Percentiles rank a stretch among this genome's conserved stretches.
Conservation (phyloP, 2,329 filamentous ascomycete genomes). For the Colletotrichum magnum region DNA sequence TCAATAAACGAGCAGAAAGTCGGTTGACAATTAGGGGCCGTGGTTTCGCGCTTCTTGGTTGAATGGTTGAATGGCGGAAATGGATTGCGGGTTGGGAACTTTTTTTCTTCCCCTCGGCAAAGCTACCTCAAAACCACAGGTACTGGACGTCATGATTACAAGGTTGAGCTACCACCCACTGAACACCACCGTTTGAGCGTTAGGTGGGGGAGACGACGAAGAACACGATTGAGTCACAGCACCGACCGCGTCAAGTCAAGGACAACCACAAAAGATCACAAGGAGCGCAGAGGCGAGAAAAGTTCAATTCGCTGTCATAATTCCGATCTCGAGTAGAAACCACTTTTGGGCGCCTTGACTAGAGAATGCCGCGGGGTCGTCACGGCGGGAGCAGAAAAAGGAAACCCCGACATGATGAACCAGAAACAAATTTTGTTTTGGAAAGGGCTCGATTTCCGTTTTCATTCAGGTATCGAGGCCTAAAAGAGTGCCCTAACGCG, state of each 20-base stretch:
- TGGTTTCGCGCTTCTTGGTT: not conserved
- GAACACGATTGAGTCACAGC: too few relatives aligned
- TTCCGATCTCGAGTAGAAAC: constrained; percentile 23
- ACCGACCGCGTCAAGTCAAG: not conserved
- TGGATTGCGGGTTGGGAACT: not conserved
- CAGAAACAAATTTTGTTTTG: constrained; percentile 19
- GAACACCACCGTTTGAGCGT: not conserved
- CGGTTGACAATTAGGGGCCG: not conserved
- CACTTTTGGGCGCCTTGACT: constrained; percentile 31
- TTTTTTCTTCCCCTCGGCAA: not conserved
- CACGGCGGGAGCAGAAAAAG: constrained; percentile 7
- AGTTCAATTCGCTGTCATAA: constrained; percentile 40
- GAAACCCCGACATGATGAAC: constrained; percentile 23
- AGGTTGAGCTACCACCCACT: constrained; percentile 4
- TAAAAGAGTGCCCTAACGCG: constrained; percentile 53
- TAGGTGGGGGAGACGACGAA: not conserved
- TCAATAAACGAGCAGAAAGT: not conserved
- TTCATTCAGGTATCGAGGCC: constrained; percentile 43
- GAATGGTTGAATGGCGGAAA: not conserved
- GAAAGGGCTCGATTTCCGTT: constrained; percentile 42
- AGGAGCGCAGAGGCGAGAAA: constrained; percentile 7
- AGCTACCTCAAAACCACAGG: not conserved
- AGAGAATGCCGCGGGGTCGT: constrained; percentile 30
- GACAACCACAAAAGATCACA: not conserved
- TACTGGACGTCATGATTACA: constrained; percentile 41